Conservation (phyloP, 768 basidiomycete species). For the Boletales sp. region DNA sequence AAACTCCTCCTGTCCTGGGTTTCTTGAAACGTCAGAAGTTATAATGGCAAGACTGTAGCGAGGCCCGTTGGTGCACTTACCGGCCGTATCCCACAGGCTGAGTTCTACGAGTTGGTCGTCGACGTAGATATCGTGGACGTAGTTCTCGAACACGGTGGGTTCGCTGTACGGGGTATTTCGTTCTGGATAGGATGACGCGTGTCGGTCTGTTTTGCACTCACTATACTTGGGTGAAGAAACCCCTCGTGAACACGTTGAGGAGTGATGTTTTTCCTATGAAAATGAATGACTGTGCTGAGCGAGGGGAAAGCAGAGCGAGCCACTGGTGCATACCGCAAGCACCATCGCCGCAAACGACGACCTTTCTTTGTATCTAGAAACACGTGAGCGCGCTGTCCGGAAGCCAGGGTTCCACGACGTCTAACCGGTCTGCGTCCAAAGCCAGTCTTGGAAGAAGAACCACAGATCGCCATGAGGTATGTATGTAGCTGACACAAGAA, state of each 20-base stretch:
- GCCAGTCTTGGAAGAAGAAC: slow-evolving; percentile 48
- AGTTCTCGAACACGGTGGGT: slow-evolving; percentile 96
- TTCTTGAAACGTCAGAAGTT: slow-evolving; percentile 33
- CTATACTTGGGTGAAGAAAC: slow-evolving; percentile 95
- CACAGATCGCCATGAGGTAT: slow-evolving; percentile 52
- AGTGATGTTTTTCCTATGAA: slow-evolving; percentile 73
- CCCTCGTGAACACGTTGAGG: slow-evolving; percentile 84
- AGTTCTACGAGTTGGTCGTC: slow-evolving; percentile 89
- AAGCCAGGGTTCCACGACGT: slow-evolving; percentile 3
- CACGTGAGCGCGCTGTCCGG: slow-evolving; percentile 13
- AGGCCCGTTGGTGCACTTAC: slow-evolving; percentile 37
- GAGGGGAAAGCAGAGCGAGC: slow-evolving; percentile 3
- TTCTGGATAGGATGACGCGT: neutral
- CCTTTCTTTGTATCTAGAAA: slow-evolving; percentile 50
- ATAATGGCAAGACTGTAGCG: slow-evolving; percentile 5
- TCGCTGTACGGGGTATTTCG: slow-evolving; percentile 45
- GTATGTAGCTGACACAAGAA: slow-evolving; percentile 5
- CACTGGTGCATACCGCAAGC: slow-evolving; percentile 64
- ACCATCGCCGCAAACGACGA: slow-evolving; percentile 95
- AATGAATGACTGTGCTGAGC: slow-evolving; percentile 7
- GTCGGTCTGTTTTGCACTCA: slow-evolving; percentile 36
- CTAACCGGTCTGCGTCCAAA: slow-evolving; percentile 46
- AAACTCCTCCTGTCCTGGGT: slow-evolving; percentile 90
- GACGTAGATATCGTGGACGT: slow-evolving; percentile 84
- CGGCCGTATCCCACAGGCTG: slow-evolving; percentile 97